phyloP scores from a whole-genome alignment of 257 asterid species.

The Gentiana straminea region DNA sequence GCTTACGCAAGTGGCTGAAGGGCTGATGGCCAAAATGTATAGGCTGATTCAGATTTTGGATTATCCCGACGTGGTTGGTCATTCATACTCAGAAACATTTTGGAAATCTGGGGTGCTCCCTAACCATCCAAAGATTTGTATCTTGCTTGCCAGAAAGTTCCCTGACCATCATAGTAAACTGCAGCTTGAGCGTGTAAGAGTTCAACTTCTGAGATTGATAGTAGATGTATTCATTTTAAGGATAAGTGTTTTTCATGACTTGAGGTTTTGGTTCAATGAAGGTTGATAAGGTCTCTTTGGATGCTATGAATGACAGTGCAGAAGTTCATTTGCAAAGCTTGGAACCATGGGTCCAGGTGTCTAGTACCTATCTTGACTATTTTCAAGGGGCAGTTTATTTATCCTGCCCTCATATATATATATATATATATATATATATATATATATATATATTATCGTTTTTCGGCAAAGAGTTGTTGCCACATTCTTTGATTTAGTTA shows the following conservation, averaged over 20 bases:
- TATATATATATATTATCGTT: no score
- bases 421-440: no score
- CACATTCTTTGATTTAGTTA: background rate
- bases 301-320: constrained; percentile 70
- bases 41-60: constrained; percentile 89
- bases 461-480: background rate
- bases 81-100: constrained; percentile 71
- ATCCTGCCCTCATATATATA: no score
- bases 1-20: constrained; percentile 95
- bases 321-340: constrained; percentile 86
- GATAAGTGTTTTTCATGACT: constrained; percentile 11
- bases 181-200: constrained; percentile 88
- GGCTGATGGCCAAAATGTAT: constrained; percentile 91
- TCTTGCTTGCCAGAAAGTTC: constrained; percentile 80
- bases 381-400: background rate
- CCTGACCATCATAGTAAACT: constrained; percentile 96
- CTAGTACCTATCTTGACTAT: constrained; percentile 5
- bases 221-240: constrained; percentile 4
- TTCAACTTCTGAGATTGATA: constrained; percentile 4
- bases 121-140: constrained; percentile 77
- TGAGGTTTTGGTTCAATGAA: constrained; percentile 13
- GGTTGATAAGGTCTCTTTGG: constrained; percentile 93
- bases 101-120: constrained; percentile 98
- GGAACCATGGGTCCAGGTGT: constrained; percentile 96
- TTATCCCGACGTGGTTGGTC: constrained; percentile 75